Base-by-base conservation (phyloP, 805 yeast genomes). In the Scheffersomyces amazonensis region DNA sequence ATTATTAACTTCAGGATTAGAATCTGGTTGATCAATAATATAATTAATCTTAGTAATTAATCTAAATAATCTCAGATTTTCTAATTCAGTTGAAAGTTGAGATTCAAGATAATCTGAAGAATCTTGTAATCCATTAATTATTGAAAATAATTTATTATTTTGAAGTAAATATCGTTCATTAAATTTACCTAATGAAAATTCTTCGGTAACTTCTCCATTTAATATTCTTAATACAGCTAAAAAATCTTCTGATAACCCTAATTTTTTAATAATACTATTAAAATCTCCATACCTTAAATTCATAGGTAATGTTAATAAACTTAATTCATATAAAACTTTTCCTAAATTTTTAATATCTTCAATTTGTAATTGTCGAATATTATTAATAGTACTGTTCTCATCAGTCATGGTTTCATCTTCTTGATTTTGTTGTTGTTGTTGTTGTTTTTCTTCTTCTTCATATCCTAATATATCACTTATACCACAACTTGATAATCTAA, bases 31-130 rank as follows among this genome's bases (percentile, higher is more conserved):
- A 44, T 85, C 90, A 41, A 82, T 69, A 19, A 88, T 78, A 48
- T 83, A 83, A 54, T 86, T 87, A 30, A 93, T 65, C 66, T 93
- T 93, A 41, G 89, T 70, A 54, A 91, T 66, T 30, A 93, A 69
- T 42, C 98, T 72, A 49, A 91, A 88, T 21, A 93, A 64, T 42
- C 98, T 71, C 3, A 86, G 93, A 59, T 93, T 93, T 58, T 93
- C 98, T 18, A 90, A 64, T 58, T 91, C 98, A 38, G 75, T 72
- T 12, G 78, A 58, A 28, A 93, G 62, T 43, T 75, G 77, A 3
- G 76, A 64, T 54, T 84, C 90, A 47, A 75, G 68, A 50, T 62
- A 75, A 49, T 85, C 93, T 4, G 73, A 62, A 36, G 69, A 62
- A 31, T 67, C 67, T 53, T 77, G 75, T 15, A 79, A 53, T 2